Evolutionary conservation across 2,329 filamentous ascomycete species (phyloP).

Genomic region (Madurella fahalii): DNA sequence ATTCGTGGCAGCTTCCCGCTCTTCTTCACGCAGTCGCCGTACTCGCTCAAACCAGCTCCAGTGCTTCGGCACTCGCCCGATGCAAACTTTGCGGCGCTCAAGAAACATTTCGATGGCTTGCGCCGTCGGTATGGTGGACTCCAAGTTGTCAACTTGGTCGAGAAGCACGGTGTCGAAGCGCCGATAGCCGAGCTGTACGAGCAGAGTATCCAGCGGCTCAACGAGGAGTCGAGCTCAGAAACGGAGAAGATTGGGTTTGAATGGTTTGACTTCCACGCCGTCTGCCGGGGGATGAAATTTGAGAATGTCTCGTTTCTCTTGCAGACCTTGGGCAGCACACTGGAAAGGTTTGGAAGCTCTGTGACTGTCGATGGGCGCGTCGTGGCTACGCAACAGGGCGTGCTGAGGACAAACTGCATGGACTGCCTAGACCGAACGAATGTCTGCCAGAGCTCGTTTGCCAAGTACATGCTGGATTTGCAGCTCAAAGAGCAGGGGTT

Average conservation of each 20-base stretch:
- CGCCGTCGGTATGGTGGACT: conserved; percentile 67
- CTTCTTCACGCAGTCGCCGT: conserved; percentile 93
- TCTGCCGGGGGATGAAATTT: conserved; percentile 95
- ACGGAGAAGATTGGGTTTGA: conserved; percentile 62
- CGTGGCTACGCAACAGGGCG: conserved; percentile 58
- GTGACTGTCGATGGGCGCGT: conserved; percentile 47
- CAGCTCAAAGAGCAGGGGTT: conserved; percentile 75
- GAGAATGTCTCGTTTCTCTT: conserved; percentile 86
- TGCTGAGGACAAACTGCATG: conserved; percentile 97
- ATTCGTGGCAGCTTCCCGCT: conserved; percentile 86
- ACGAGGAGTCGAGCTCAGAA: conserved; percentile 52
- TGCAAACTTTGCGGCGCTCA: conserved; percentile 74
- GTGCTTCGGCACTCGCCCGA: conserved; percentile 75
- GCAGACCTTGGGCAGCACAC: conserved; percentile 60
- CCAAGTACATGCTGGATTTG: conserved; percentile 72
- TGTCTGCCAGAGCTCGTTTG: conserved; percentile 90
- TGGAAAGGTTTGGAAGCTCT: conserved; percentile 70
- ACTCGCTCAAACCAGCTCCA: conserved; percentile 84
- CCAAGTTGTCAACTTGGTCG: conserved; percentile 79
- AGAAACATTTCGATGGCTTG: conserved; percentile 71
- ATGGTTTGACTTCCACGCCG: conserved; percentile 96
- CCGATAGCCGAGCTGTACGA: conserved; percentile 77
- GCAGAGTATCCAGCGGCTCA: conserved; percentile 61
- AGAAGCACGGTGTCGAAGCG: conserved; percentile 79
- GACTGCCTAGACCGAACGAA: conserved; percentile 96